A percentile compares a stretch with the other conserved stretches of the same genome.
phyloP scores from a whole-genome alignment of 2,329 filamentous ascomycete genomes.

The Helminthosporium solani region DNA sequence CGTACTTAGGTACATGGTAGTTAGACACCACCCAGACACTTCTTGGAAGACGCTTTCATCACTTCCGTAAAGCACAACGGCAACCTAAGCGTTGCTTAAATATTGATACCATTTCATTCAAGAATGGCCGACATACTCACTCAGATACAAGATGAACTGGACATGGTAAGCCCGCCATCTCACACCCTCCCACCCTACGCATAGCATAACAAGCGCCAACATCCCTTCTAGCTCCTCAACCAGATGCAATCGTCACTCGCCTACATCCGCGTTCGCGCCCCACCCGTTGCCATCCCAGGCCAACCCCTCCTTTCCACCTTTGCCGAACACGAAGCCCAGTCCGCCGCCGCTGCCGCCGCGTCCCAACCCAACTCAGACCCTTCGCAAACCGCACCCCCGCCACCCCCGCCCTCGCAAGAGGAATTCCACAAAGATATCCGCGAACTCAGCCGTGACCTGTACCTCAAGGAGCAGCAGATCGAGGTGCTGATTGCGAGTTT shows the following conservation, averaged over 20 bases:
- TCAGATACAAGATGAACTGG: slow-evolving; percentile 81
- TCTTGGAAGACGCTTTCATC: background rate
- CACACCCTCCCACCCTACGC: background rate
- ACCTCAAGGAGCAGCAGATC: slow-evolving; percentile 80
- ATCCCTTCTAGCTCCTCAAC: slow-evolving; percentile 46
- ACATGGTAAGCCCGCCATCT: slow-evolving; percentile 59
- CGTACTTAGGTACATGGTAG: background rate
- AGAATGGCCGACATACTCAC: slow-evolving; percentile 74
- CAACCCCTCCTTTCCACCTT: slow-evolving; percentile 44
- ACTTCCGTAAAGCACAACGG: background rate
- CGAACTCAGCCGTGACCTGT: slow-evolving; percentile 74
- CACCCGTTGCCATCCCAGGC: slow-evolving; percentile 44
- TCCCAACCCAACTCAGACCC: slow-evolving; percentile 13
- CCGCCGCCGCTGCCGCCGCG: slow-evolving; percentile 21
- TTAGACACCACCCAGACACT: background rate
- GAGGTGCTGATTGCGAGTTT: slow-evolving; percentile 73
- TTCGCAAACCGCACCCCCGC: slow-evolving; percentile 11
- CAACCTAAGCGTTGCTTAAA: too few relatives aligned
- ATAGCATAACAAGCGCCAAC: background rate
- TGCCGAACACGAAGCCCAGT: slow-evolving; percentile 31
- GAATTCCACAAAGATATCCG: slow-evolving; percentile 67
- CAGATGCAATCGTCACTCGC: slow-evolving; percentile 50
- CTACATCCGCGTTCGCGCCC: slow-evolving; percentile 47
- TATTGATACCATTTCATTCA: too few relatives aligned
- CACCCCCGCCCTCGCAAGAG: slow-evolving; percentile 17